Evolutionary conservation across 2,329 filamentous ascomycete genomes (phyloP), one percentile per base, ranked within the genome.

Genomic region (Bretziella fagacearum): DNA sequence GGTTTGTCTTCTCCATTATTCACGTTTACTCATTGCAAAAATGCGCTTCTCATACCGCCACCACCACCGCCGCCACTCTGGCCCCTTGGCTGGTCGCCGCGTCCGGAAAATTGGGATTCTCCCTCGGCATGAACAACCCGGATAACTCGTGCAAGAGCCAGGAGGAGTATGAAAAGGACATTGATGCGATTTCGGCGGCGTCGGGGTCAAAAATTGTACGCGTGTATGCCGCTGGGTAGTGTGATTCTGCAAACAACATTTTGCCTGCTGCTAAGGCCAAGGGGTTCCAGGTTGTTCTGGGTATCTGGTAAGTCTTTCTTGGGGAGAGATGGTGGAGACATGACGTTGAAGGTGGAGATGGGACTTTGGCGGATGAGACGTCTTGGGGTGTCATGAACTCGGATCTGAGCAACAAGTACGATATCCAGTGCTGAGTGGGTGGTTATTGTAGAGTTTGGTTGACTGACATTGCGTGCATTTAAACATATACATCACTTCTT

Each of bases 331-430:
- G 22, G 7, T 26, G 37, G 3, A n/a, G 11, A 22, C 10, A 13
- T 8, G 20, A n/a, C 18, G 4, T 3, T 22, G 15, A 22, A 20
- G 13, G 15, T 39, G 18, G 4, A 20, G 18, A 77, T 56, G 79
- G 79, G 53, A 60, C 70, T 53, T 61, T 64, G 8, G 70, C 67
- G 41, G 71, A 79, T 55, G 78, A 83, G 69, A 77, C 70, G 29
- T 70, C 79, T 55, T 83, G 79, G 79, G 79, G 79, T 55, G 73
- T 75, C 35, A 81, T 77, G 69, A 74, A 68, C 35, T 65, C 67
- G 1, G 68, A 77, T 51, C 66, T 77, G 54, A 65, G 64, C 57
- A 50, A 64, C 52, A 81, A 81, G 66, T 80, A 57, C 47, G 50
- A 54, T 33, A 55, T 62, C 46, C 53, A 50, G 52, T 62, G 60